These are phyloP conservation scores for Crocinoboletus sp. DNA, from an alignment of 1,284 basidiomycete genomes.

Conservation along the genomic window DNA sequence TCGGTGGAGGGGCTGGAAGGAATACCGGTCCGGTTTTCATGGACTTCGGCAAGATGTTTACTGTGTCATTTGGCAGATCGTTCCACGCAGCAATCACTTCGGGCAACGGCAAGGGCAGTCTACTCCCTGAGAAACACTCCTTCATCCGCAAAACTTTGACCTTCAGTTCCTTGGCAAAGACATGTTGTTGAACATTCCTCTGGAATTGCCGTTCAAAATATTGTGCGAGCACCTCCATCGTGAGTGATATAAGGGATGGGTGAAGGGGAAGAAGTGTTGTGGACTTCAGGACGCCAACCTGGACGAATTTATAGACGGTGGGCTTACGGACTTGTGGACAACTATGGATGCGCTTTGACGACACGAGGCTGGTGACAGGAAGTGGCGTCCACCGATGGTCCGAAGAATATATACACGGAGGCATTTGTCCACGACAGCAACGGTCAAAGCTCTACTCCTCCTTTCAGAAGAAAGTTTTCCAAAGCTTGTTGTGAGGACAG, in stretches of 20 bases:
- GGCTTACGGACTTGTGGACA: slow-evolving; percentile 19
- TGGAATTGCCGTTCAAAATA: slow-evolving; percentile 11
- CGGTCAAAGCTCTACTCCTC: no score
- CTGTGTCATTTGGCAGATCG: slow-evolving; percentile 22
- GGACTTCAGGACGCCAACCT: neutral
- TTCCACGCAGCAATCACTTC: slow-evolving; percentile 19
- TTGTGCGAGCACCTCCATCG: slow-evolving; percentile 9
- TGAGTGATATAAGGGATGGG: neutral
- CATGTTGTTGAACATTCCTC: slow-evolving; percentile 7
- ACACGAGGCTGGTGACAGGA: slow-evolving; percentile 24
- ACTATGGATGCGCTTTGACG: slow-evolving; percentile 22
- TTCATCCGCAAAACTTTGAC: slow-evolving; percentile 13
- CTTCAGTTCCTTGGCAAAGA: slow-evolving; percentile 14
- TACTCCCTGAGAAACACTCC: slow-evolving; percentile 11
- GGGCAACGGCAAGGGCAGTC: slow-evolving; percentile 16
- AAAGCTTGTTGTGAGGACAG: neutral
- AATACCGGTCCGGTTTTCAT: slow-evolving; percentile 1
- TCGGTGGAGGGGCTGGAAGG: slow-evolving; percentile 20
- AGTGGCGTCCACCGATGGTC: slow-evolving; percentile 14
- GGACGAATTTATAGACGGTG: slow-evolving; percentile 19
- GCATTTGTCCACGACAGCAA: neutral
- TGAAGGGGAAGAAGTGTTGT: neutral
- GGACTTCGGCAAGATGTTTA: slow-evolving; percentile 7
- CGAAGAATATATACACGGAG: slow-evolving; percentile 4
- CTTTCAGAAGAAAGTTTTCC: neutral